phyloP scores from a whole-genome alignment of 306 rosid species.

The Canavalia gladiata region DNA sequence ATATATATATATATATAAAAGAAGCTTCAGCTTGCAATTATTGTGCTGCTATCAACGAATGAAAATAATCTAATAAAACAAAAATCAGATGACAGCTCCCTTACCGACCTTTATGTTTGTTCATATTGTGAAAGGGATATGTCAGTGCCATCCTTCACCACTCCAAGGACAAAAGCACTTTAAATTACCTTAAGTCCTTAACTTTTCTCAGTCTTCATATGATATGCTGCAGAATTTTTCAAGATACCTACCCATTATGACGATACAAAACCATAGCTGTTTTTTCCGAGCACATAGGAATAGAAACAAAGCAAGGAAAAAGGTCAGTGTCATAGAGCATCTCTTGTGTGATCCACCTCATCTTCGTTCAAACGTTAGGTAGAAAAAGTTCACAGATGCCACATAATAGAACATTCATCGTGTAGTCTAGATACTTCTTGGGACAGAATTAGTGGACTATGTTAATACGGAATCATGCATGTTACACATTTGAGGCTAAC shows the following conservation, averaged over 20 bases:
- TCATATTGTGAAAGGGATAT: slow-evolving; percentile 23
- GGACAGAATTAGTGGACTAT: slow-evolving; percentile 38
- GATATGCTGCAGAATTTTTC: slow-evolving; percentile 41
- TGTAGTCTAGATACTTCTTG: background rate
- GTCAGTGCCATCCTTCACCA: slow-evolving; percentile 45
- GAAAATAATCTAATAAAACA: slow-evolving; percentile 40
- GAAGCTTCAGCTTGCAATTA: background rate
- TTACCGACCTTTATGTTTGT: slow-evolving; percentile 19
- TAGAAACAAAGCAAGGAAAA: background rate
- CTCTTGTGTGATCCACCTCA: slow-evolving; percentile 26
- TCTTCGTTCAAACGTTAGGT: slow-evolving; percentile 25
- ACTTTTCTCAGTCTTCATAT: slow-evolving; percentile 37
- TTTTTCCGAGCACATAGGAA: slow-evolving; percentile 4
- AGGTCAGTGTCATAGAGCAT: slow-evolving; percentile 21
- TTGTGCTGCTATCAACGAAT: slow-evolving; percentile 32
- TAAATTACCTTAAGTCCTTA: slow-evolving; percentile 42
- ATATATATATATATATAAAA: background rate
- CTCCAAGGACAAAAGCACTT: slow-evolving; percentile 33
- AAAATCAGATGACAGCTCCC: slow-evolving; percentile 34
- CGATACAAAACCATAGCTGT: slow-evolving; percentile 7
- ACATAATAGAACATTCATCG: background rate
- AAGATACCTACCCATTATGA: slow-evolving; percentile 22
- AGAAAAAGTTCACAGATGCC: slow-evolving; percentile 4
- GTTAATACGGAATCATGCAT: slow-evolving; percentile 36
- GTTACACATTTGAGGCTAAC: background rate